Percentiles rank a stretch among this genome's conserved stretches.
phyloP scores from a whole-genome alignment of 768 basidiomycete genomes.

The Tylopilus sp. region DNA sequence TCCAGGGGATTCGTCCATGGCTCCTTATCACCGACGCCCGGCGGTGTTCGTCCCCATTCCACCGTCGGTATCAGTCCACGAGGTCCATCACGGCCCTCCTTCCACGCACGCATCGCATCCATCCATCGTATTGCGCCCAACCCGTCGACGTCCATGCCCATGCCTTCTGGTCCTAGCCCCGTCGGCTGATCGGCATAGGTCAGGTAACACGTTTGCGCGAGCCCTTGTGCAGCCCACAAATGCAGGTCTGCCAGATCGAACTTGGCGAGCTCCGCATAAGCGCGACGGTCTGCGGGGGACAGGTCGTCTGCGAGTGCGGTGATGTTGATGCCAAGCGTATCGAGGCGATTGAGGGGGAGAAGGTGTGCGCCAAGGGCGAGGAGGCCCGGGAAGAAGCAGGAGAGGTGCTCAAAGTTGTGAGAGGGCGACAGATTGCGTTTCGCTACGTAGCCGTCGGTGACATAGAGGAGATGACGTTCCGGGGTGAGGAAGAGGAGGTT shows the following conservation, averaged over 20 bases:
- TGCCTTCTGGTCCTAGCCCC: conserved; percentile 63
- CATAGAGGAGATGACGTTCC: conserved; percentile 62
- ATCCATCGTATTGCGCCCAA: conserved; percentile 27
- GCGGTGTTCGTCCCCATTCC: conserved; percentile 38
- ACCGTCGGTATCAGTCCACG: conserved; percentile 41
- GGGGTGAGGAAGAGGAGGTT: conserved; percentile 65
- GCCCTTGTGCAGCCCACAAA: conserved; percentile 72
- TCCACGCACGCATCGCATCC: conserved; percentile 45
- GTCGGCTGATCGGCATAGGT: conserved; percentile 68
- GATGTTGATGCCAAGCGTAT: conserved; percentile 45
- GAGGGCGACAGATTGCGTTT: conserved; percentile 35
- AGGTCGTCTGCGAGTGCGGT: conserved; percentile 33
- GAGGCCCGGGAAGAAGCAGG: conserved; percentile 76
- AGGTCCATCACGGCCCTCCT: conserved; percentile 44
- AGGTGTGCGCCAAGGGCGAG: conserved; percentile 67
- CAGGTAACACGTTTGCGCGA: conserved; percentile 68
- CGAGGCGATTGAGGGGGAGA: conserved; percentile 54
- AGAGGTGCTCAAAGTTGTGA: conserved; percentile 66
- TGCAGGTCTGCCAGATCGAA: conserved; percentile 61
- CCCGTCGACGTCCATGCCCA: conserved; percentile 34
- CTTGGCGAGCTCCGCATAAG: conserved; percentile 38
- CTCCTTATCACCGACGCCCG: conserved; percentile 43
- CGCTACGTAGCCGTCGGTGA: conserved; percentile 48
- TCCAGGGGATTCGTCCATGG: conserved; percentile 19
- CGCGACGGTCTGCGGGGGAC: conserved; percentile 19